Evolutionary conservation across 768 basidiomycete genomes (phyloP), one percentile per base, ranked within the genome.

Genomic region (Pulveroboletus sp.): DNA sequence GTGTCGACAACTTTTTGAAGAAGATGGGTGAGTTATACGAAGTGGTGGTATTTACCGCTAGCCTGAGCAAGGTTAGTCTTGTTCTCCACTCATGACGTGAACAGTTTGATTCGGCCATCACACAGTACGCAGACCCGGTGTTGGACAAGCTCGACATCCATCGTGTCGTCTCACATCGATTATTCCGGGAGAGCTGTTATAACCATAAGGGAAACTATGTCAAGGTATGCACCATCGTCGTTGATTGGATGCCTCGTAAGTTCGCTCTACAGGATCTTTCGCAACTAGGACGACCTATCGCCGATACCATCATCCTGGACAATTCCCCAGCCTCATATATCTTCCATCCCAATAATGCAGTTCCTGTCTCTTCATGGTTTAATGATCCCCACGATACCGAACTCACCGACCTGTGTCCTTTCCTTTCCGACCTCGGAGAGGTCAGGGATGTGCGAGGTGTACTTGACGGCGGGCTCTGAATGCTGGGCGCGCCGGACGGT

Each of bases 131-230:
- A 40, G 97, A 99, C 64, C 97, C 97, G 4, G 97, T 99, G 13
- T 76, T 99, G 46, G 97, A 99, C 75, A 97, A 95, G 63, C 80
- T 99, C 39, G 97, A 99, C 64, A 77, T 86, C 23, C 87, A 94
- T 69, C 87, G 82, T 54, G 95, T 94, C 10, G 94, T 99, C 35
- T 75, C 90, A 27, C 95, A 99, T 68, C 81, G 97, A 52, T 71
- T 99, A 43, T 99, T 97, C 82, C 76, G 97, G 51, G 97, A 99
- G 71, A 95, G 91, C 64, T 99, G 97, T 70, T 98, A 97, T 68
- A 98, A 97, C 65, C 97, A 98, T 72, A 90, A 89, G 70, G 95
- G 95, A 36, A 98, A 95, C 73, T 99, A 98, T 68, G 95, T 99
- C 71, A 99, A 99, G 83, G 94, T 94, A 50, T 35, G 76, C 55